Conservation (phyloP, 768 basidiomycete species). For the Amanita jacksonii region DNA sequence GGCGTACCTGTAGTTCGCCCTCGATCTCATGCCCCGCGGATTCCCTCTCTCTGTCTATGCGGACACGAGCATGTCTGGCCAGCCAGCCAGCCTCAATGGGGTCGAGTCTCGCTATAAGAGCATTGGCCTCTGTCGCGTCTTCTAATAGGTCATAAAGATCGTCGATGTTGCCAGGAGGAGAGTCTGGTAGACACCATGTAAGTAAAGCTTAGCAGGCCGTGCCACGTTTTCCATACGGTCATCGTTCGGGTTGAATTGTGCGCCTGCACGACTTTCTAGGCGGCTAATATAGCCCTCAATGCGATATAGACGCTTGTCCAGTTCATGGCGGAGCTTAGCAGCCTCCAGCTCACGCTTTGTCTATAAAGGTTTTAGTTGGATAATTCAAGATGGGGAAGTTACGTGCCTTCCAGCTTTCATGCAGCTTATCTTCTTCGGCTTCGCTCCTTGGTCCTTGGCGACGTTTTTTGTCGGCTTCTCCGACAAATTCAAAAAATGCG, state of each 20-base stretch:
- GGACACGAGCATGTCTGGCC: constrained; percentile 39
- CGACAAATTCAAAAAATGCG: constrained; percentile 66
- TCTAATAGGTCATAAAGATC: constrained; percentile 58
- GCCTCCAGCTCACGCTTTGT: constrained; percentile 46
- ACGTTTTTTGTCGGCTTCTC: constrained; percentile 36
- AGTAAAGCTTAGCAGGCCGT: constrained; percentile 5
- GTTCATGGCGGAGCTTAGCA: constrained; percentile 43
- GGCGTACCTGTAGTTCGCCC: constrained; percentile 58
- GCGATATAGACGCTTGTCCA: constrained; percentile 43
- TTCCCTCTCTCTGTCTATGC: constrained; percentile 39
- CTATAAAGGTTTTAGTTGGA: constrained; percentile 25
- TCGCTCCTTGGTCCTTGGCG: constrained; percentile 58
- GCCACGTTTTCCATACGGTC: constrained; percentile 25
- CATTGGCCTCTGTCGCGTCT: constrained; percentile 36
- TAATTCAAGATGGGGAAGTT: background rate
- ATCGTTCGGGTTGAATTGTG: constrained; percentile 27
- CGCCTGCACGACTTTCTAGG: constrained; percentile 47
- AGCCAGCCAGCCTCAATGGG: constrained; percentile 54
- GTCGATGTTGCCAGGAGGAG: constrained; percentile 40
- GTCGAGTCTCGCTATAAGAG: constrained; percentile 31
- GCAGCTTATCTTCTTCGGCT: constrained; percentile 52
- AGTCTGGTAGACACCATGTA: constrained; percentile 18
- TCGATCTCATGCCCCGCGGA: constrained; percentile 52
- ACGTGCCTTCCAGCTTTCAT: constrained; percentile 64
- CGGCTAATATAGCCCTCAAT: constrained; percentile 58